Base-by-base conservation (phyloP, 108 stramenopile genomes). In the Mediolabrus comicus region DNA sequence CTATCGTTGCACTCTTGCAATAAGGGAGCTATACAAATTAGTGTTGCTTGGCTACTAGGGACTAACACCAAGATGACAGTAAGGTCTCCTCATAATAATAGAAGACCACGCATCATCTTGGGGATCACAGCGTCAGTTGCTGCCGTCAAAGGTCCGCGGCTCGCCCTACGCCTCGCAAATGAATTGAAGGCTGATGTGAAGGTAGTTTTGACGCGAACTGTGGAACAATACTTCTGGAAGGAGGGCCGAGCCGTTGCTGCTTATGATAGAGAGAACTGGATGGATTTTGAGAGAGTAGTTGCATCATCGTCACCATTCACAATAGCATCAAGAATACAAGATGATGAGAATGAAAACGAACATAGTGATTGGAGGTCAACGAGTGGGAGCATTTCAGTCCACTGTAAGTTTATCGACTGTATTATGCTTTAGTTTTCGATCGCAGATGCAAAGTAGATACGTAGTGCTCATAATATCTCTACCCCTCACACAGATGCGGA, bases 111-210 rank as follows among this genome's bases (percentile, higher is more conserved):
- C 32, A 76, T 96, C 33, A 75, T 97, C 27, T 69, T 97, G 29
- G 92, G 88, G 9, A 74, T 91, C 17, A 89, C 92, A 30, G 96
- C 92, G 29, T 94, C 92, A 2, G 92, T 97, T 19, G 96, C 96
- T 4, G 91, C 92, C 19, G 84, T 97, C 49, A 97, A 97, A 72
- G 86, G 82, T 2, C 92, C 94, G 5, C 86, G 92, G 65, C 75
- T 97, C n/a, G 92, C 89, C 2, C 70, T 90, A 24, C 58, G 76
- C 35, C 69, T 96, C 7, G 70, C 59, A 3, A 49, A 41, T 13
- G 62, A 75, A 46, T 55, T 80, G 2, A 61, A 75, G 4, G 69
- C 68, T 0, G 58, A 87, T 52, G 85, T 95, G 35, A 63, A 62
- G 53, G 84, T 95, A 1, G 30, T 92, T 29, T 70, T 94, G 28